Evolutionary conservation across 352 stramenopile genomes (phyloP).

Genomic region (Phytophthora crassamura): DNA sequence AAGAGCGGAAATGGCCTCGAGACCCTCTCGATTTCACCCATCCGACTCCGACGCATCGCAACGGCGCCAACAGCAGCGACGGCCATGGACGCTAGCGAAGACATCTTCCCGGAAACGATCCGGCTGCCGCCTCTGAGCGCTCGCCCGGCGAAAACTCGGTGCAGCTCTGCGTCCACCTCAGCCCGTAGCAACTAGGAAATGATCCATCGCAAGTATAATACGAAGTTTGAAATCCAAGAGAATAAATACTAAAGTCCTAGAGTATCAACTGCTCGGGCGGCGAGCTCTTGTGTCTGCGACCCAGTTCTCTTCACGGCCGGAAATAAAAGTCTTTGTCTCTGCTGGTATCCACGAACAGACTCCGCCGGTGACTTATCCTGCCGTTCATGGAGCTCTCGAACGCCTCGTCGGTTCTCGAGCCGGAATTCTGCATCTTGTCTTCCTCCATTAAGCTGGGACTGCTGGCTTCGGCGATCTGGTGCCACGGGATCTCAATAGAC

Average conservation of each 20-base stretch:
- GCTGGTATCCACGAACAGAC: slow-evolving; percentile 32
- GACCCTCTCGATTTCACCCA: slow-evolving; percentile 39
- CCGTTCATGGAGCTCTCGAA: slow-evolving; percentile 9
- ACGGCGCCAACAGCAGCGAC: slow-evolving; percentile 42
- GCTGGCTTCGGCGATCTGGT: slow-evolving; percentile 34
- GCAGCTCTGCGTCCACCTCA: slow-evolving; percentile 12
- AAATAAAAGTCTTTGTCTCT: slow-evolving; percentile 19
- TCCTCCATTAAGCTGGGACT: slow-evolving; percentile 18
- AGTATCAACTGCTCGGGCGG: slow-evolving; percentile 9
- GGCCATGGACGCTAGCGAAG: slow-evolving; percentile 22
- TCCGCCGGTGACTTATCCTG: slow-evolving; percentile 2
- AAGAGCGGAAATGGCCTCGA: slow-evolving; percentile 13
- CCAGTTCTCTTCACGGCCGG: slow-evolving; percentile 11
- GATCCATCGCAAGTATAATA: not conserved
- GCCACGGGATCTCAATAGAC: slow-evolving; percentile 54
- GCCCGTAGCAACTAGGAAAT: slow-evolving; percentile 17
- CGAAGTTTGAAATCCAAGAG: slow-evolving; percentile 22
- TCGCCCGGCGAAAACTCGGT: slow-evolving; percentile 17
- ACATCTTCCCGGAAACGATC: slow-evolving; percentile 37
- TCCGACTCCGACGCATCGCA: slow-evolving; percentile 49
- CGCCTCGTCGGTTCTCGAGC: not conserved
- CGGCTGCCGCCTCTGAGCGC: slow-evolving; percentile 59
- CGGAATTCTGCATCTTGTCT: slow-evolving; percentile 11
- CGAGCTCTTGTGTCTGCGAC: not conserved
- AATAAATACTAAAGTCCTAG: slow-evolving; percentile 41